These are phyloP conservation scores for Aspergillus candidus DNA, from an alignment of 2,329 filamentous ascomycete species.

Conservation along the genomic window DNA sequence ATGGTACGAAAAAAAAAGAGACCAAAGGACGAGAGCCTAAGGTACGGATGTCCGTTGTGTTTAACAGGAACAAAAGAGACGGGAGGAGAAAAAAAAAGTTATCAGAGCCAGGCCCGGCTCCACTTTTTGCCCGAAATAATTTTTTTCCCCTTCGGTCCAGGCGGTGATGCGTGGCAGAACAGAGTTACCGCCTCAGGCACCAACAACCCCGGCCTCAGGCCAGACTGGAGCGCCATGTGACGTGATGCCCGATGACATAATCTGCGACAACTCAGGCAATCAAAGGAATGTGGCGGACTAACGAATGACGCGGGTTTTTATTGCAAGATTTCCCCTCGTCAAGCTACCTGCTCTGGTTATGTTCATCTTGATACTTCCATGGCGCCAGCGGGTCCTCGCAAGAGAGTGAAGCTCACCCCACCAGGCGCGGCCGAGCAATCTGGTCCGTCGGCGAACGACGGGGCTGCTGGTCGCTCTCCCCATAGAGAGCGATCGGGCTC, in stretches of 20 bases:
- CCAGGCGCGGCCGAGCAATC: constrained; percentile 26
- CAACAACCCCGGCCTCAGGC: constrained; percentile 11
- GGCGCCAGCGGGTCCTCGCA: constrained; percentile 39
- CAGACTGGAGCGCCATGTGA: constrained; percentile 24
- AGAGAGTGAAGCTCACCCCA: constrained; percentile 39
- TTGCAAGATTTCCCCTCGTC: too few relatives aligned
- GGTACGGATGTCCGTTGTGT: too few relatives aligned
- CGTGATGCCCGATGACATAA: constrained; percentile 16
- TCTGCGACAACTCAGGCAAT: too few relatives aligned
- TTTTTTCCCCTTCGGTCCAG: constrained; percentile 2
- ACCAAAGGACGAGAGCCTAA: constrained; percentile 13
- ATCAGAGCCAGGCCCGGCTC: constrained; percentile 15
- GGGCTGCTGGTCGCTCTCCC: constrained; percentile 11
- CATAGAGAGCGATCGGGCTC: constrained; percentile 21
- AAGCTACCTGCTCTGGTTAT: constrained; percentile 25
- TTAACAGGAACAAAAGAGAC: constrained; percentile 17
- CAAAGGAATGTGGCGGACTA: background rate
- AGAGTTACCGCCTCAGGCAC: constrained; percentile 14
- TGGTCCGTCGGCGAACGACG: constrained; percentile 19
- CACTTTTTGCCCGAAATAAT: constrained; percentile 9
- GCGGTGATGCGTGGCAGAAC: background rate
- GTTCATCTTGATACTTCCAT: constrained; percentile 27
- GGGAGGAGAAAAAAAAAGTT: constrained; percentile 18
- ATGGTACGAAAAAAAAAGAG: constrained; percentile 7
- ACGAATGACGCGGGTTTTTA: background rate